These are phyloP conservation scores for Pseudogymnoascus sp. DNA, from an alignment of 2,329 filamentous ascomycete genomes.

Conservation along the genomic window DNA sequence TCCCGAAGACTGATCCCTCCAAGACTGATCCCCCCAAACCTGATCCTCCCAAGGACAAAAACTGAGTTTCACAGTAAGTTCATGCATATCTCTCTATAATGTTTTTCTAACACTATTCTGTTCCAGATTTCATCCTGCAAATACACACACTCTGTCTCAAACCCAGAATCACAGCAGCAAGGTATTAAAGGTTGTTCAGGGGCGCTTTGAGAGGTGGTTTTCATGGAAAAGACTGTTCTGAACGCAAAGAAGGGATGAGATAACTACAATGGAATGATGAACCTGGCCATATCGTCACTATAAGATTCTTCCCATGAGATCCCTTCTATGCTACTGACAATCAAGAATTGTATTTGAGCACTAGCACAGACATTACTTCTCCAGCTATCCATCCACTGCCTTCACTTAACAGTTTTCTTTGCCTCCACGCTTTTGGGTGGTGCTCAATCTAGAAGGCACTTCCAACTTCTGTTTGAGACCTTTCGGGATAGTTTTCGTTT, in stretches of 20 bases:
- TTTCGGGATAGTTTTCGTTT: neutral
- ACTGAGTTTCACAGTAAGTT: neutral
- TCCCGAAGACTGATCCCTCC: no score
- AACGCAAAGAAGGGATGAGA: neutral
- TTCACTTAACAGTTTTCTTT: neutral
- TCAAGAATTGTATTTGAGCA: neutral
- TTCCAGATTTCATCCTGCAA: neutral
- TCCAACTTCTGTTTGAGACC: neutral
- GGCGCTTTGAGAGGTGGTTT: neutral
- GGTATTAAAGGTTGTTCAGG: neutral
- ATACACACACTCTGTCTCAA: neutral
- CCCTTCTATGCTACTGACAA: neutral
- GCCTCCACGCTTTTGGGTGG: neutral
- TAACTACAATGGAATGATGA: neutral
- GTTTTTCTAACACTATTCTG: neutral
- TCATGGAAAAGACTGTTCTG: neutral
- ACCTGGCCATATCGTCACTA: neutral
- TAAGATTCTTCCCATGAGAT: neutral
- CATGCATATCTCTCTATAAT: neutral
- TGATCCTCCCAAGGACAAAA: no score
- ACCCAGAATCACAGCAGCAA: neutral
- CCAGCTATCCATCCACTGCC: neutral
- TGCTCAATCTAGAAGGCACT: neutral
- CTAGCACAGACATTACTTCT: neutral
- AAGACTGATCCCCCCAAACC: no score